Evolutionary conservation across 192 early-diverging fungal species (phyloP).

Genomic region (Coemansia sp.): DNA sequence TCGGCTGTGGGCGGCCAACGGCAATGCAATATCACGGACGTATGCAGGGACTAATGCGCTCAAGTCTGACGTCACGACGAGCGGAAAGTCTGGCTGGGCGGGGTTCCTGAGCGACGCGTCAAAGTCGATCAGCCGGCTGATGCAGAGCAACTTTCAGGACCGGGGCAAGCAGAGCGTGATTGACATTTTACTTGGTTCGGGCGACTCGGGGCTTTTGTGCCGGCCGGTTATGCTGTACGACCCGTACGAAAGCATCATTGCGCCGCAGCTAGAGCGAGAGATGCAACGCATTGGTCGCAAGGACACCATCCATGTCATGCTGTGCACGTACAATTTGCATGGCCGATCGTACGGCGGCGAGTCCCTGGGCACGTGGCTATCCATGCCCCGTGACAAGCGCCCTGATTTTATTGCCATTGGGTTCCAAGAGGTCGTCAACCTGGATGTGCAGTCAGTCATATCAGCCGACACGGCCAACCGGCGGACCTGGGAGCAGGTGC

Average conservation of each 20-base stretch:
- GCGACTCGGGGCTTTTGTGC: conserved; percentile 35
- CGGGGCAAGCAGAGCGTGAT: conserved; percentile 91
- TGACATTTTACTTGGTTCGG: conserved; percentile 74
- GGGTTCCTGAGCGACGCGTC: conserved; percentile 89
- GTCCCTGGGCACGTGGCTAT: conserved; percentile 52
- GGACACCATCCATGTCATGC: conserved; percentile 64
- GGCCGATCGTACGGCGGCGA: conserved; percentile 70
- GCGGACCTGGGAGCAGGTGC: conserved; percentile 41
- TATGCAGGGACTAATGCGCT: conserved; percentile 98
- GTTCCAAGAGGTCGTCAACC: conserved; percentile 96
- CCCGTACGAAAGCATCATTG: conserved; percentile 34
- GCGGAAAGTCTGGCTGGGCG: conserved; percentile 69
- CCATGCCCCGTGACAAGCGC: conserved; percentile 25
- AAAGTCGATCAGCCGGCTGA: conserved; percentile 89
- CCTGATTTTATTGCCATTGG: conserved; percentile 88
- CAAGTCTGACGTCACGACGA: conserved; percentile 83
- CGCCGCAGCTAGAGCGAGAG: conserved; percentile 23
- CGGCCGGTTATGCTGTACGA: conserved; percentile 44
- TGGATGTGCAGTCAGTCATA: conserved; percentile 71
- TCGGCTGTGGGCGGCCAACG: conserved; percentile 82
- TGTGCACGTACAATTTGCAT: conserved; percentile 93
- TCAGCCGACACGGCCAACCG: conserved; percentile 64
- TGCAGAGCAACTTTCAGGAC: conserved; percentile 96
- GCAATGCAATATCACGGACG: conserved; percentile 85
- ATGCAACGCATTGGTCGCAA: conserved; percentile 32